Evolutionary conservation across 2,329 filamentous ascomycete genomes (phyloP).

Genomic region (Purpureocillium takamizusanense): DNA sequence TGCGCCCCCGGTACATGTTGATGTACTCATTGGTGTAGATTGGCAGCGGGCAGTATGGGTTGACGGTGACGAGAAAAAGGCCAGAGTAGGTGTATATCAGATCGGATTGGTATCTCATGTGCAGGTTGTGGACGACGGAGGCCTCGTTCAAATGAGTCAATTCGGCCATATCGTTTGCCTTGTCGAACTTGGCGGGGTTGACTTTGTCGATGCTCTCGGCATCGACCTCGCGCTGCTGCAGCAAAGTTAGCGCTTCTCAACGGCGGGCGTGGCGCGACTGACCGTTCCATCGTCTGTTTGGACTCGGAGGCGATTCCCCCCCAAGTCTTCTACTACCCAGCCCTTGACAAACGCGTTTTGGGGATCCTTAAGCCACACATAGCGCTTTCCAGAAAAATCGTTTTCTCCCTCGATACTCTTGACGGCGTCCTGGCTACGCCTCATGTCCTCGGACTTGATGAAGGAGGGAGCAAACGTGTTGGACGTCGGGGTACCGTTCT

Average conservation of each 20-base stretch:
- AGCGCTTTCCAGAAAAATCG: conserved; percentile 96
- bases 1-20: conserved; percentile 94
- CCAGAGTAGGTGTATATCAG: conserved; percentile 98
- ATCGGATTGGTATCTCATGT: conserved; percentile 90
- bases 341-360: conserved; percentile 85
- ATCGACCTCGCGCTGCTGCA: conserved; percentile 76
- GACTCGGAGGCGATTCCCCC: conserved; percentile 62
- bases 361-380: conserved; percentile 91
- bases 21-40: conserved; percentile 97
- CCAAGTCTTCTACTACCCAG: conserved; percentile 78
- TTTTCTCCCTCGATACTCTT: conserved; percentile 89
- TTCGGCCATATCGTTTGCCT: conserved; percentile 98
- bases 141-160: conserved; percentile 96
- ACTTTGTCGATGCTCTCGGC: conserved; percentile 92
- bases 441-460: conserved; percentile 78
- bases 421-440: conserved; percentile 45
- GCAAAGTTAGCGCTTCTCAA: conserved; percentile 9
- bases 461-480: conserved; percentile 94
- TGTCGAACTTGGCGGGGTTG: conserved; percentile 99
- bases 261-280: conserved; percentile 24
- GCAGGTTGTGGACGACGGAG: conserved; percentile 93
- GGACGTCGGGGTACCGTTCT: conserved; percentile 53
- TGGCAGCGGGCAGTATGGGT: conserved; percentile 88
- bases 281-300: conserved; percentile 91
- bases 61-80: conserved; percentile 91